phyloP scores from a whole-genome alignment of 1,284 basidiomycete genomes.

The Peniophora sp. region DNA sequence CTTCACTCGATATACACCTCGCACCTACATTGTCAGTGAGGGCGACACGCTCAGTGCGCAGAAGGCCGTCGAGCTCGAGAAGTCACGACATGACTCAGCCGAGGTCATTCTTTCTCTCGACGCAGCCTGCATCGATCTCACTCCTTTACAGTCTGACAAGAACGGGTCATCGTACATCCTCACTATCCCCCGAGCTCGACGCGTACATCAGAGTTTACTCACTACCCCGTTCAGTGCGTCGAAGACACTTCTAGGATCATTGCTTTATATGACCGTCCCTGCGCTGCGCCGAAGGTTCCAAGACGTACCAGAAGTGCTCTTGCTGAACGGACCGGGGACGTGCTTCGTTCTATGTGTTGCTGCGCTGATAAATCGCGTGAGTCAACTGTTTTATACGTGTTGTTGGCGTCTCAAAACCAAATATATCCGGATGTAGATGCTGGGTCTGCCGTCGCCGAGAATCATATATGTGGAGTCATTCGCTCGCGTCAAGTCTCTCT shows the following conservation, averaged over 20 bases:
- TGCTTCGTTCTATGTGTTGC: constrained; percentile 77
- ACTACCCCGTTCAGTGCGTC: constrained; percentile 62
- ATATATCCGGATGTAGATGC: constrained; percentile 40
- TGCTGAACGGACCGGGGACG: constrained; percentile 95
- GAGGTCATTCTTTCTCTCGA: constrained; percentile 9
- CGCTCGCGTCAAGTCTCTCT: constrained; percentile 79
- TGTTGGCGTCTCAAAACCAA: constrained; percentile 5
- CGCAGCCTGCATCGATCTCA: constrained; percentile 7
- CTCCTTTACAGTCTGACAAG: not conserved
- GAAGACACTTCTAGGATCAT: constrained; percentile 48
- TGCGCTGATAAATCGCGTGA: constrained; percentile 71
- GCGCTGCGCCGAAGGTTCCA: constrained; percentile 30
- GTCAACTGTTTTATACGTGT: constrained; percentile 23
- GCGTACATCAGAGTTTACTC: constrained; percentile 71
- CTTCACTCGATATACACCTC: constrained; percentile 64
- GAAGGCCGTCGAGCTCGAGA: constrained; percentile 68
- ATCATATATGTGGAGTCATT: constrained; percentile 94
- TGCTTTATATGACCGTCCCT: constrained; percentile 47
- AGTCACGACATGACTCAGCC: constrained; percentile 6
- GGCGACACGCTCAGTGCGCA: constrained; percentile 75
- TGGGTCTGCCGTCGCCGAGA: constrained; percentile 66
- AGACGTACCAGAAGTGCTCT: constrained; percentile 67
- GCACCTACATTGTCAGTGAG: constrained; percentile 79
- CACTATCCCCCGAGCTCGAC: constrained; percentile 76
- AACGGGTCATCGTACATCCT: constrained; percentile 34